Evolutionary conservation across 202 grass and related monocot genomes (phyloP), one percentile per base, ranked within the genome.

Genomic region (Schoenoplectus triqueter): DNA sequence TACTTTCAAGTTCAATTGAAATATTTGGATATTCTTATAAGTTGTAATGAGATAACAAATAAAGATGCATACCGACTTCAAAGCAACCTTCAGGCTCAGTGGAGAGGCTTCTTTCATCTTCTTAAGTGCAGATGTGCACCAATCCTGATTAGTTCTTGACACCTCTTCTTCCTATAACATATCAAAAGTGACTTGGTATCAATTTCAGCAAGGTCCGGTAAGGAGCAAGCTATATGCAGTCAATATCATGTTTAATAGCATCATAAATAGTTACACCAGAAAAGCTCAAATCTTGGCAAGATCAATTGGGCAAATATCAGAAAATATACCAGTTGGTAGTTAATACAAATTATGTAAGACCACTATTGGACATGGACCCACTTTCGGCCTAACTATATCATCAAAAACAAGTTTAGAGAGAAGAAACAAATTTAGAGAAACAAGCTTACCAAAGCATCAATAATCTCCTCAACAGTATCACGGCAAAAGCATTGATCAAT

Each of bases 81-180:
- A 76, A 71, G 96, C 87, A 73, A 61, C 93, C 80, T 98, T 98
- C 84, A 98, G 90, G 56, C 93, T 88, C 72, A 95, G 81, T 41
- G 96, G 96, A 85, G 93, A 95, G 50, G 96, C 93, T 84, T 94
- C 87, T 91, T 98, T 98, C 86, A 95, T 80, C 80, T 92, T 89
- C 79, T 94, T 98, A 39, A 98, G 82, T 45, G 96, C 96, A 86
- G 92, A 87, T 39, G 73, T 87, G 87, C 90, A 95, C 96, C 96
- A 98, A 90, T 98, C 91, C 85, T 95, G 86, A 82, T 93, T 88
- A 86, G 91, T 87, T 74, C 84, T 93, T 18, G 92, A 88, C 15
- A 85, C 91, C 85, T 98, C 92, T 87, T 42, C 72, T 95, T 95
- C 91, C 95, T 95, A 67, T 80, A 59, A 55, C 11, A 73, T 51